A percentile compares a stretch with the other conserved stretches of the same genome.
Conservation (phyloP, 2,329 filamentous ascomycete genomes). For the Pochonia chlamydosporia region DNA sequence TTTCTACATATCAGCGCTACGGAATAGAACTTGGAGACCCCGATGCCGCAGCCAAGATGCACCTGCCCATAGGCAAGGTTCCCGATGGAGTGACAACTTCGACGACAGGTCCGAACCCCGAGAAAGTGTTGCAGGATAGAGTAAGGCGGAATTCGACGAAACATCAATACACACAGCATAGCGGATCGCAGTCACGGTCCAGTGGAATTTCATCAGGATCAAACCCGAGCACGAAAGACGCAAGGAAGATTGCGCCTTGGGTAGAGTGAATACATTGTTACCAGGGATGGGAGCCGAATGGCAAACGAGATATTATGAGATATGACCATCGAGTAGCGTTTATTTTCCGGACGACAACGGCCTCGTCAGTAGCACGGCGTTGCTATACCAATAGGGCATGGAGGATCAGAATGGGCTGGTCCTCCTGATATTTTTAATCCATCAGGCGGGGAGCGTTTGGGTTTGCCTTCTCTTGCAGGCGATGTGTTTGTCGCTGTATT, state of each 20-base stretch:
- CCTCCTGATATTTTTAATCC: too few relatives aligned
- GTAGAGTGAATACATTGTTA: constrained; percentile 12
- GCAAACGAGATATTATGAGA: background rate
- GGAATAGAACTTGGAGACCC: constrained; percentile 39
- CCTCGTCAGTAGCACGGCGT: too few relatives aligned
- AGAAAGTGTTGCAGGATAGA: constrained; percentile 34
- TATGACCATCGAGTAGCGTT: too few relatives aligned
- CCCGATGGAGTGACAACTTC: constrained; percentile 41
- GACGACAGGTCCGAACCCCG: constrained; percentile 38
- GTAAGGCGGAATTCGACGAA: constrained; percentile 24
- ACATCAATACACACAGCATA: constrained; percentile 21
- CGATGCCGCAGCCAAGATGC: constrained; percentile 37
- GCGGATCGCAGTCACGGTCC: constrained; percentile 25
- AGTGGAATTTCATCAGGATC: constrained; percentile 26
- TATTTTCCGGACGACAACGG: too few relatives aligned
- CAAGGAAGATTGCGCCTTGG: constrained; percentile 28
- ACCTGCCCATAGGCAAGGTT: constrained; percentile 38
- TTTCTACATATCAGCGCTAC: constrained; percentile 35
- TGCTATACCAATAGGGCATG: too few relatives aligned
- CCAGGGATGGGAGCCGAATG: too few relatives aligned
- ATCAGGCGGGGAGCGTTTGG: too few relatives aligned
- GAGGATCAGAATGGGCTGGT: too few relatives aligned
- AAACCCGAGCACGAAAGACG: constrained; percentile 21
- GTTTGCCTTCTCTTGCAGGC: too few relatives aligned
- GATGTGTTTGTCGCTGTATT: too few relatives aligned